Evolutionary conservation across 1,284 basidiomycete species (phyloP), one percentile per base, ranked within the genome.

Genomic region (Lignosus rhinocerotis): DNA sequence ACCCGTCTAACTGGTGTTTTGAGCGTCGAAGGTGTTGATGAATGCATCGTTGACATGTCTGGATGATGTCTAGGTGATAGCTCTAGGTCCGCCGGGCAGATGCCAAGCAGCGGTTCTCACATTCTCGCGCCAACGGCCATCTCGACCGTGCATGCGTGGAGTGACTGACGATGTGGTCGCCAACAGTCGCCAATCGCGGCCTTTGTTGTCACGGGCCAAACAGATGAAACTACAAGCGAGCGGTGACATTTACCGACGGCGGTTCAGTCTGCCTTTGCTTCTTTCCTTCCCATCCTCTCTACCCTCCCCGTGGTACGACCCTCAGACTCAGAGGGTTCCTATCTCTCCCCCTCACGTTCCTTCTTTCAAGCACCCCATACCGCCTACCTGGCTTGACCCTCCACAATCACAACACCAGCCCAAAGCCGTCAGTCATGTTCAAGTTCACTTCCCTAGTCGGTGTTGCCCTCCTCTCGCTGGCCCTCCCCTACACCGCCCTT

Each of bases 391-490:
- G 51, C 54, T 17, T 30, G 30, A 45, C 16, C 7, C 12, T n/a
- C 17, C 36, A 32, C 42, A 42, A 54, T 34, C 43, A 48, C 42
- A 33, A 17, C 30, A 47, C 49, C 6, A n/a, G n/a, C 48, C 55
- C 50, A 48, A 53, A 59, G 51, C 56, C 55, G 44, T 36, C 14
- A 16, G 14, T 14, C 51, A 25, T 25, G 25, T 25, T 25, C 25
- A 64, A 61, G 62, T 66, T 70, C 52, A 67, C 68, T 21, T 63
- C 70, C 39, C 53, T 73, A 55, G 57, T 73, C 56, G 55, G 60
- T 25, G 45, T 68, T 44, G 53, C 70, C 34, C 57, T 75, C 38
- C 62, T 73, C 53, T 62, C 72, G 39, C 60, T 74, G 33, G 63
- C 67, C 4, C 66, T 72, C 48, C 70, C 75, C 31, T 62, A 70